Conservation (phyloP, 192 early-diverging fungal species). For the Backusella australiensis region DNA sequence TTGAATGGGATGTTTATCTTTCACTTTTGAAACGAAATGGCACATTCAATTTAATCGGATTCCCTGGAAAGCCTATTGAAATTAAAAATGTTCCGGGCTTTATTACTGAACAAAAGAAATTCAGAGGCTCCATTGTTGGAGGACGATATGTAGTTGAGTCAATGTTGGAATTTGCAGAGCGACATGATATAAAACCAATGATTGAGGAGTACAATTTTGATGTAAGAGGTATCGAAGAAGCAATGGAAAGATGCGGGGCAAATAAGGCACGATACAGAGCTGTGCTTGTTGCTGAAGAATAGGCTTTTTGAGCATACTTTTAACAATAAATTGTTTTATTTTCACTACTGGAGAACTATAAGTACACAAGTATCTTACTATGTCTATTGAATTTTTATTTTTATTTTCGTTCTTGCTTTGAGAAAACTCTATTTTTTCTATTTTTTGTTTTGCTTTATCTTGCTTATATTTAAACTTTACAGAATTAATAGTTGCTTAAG, state of each 20-base stretch:
- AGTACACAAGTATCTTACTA: no score
- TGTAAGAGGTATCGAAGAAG: constrained; percentile 51
- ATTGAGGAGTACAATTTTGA: constrained; percentile 64
- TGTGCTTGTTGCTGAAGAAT: constrained; percentile 49
- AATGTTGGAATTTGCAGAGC: constrained; percentile 67
- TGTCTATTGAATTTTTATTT: no score
- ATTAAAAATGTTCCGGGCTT: constrained; percentile 38
- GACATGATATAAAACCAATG: constrained; percentile 62
- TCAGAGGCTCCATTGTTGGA: constrained; percentile 69
- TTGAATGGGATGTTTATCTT: constrained; percentile 40
- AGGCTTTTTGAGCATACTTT: background rate
- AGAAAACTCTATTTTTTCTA: no score
- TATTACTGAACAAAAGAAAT: constrained; percentile 38
- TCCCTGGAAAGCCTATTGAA: constrained; percentile 19
- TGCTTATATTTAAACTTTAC: no score
- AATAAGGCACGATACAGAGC: constrained; percentile 65
- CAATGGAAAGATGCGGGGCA: constrained; percentile 50
- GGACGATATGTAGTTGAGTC: constrained; percentile 53
- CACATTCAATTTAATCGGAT: constrained; percentile 21
- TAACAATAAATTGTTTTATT: no score
- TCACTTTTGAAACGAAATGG: constrained; percentile 38
- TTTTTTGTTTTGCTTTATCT: no score
- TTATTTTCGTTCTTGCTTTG: no score
- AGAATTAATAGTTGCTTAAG: no score
- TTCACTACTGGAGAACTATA: no score